phyloP scores from a whole-genome alignment of 73 alveolate genomes.

The Paramecium bursaria region DNA sequence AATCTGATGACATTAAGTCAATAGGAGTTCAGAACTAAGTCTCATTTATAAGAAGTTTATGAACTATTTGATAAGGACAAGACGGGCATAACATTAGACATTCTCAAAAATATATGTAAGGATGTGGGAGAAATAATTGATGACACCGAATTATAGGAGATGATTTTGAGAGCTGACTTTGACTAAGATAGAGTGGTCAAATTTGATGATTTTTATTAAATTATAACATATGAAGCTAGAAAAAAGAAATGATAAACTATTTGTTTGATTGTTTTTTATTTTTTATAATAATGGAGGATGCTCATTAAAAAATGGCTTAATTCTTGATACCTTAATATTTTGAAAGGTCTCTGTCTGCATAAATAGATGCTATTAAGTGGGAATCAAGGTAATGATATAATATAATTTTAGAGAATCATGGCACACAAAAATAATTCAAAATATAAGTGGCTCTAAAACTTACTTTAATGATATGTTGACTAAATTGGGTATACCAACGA shows the following conservation, averaged over 20 bases:
- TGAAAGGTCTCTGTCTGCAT: too few species aligned
- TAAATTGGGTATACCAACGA: too few species aligned
- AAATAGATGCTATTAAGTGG: too few species aligned
- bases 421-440: too few species aligned
- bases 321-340: too few species aligned
- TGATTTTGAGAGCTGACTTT: conserved; percentile 72
- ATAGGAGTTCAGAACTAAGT: conserved; percentile 71
- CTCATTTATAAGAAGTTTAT: conserved; percentile 71
- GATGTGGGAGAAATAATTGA: conserved; percentile 73
- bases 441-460: too few species aligned
- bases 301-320: too few species aligned
- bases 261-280: not conserved
- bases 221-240: conserved; percentile 67
- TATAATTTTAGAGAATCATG: too few species aligned
- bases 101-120: conserved; percentile 68
- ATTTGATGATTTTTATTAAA: conserved; percentile 79
- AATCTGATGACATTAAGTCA: conserved; percentile 66
- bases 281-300: too few species aligned
- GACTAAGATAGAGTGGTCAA: conserved; percentile 79
- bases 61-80: conserved; percentile 73
- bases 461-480: too few species aligned
- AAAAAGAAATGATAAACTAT: not conserved
- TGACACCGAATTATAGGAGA: conserved; percentile 75
- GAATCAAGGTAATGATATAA: too few species aligned
- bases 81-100: conserved; percentile 68